Evolutionary conservation across 78 protist species (phyloP).

Genomic region (Chrysochromulina tobinii): DNA sequence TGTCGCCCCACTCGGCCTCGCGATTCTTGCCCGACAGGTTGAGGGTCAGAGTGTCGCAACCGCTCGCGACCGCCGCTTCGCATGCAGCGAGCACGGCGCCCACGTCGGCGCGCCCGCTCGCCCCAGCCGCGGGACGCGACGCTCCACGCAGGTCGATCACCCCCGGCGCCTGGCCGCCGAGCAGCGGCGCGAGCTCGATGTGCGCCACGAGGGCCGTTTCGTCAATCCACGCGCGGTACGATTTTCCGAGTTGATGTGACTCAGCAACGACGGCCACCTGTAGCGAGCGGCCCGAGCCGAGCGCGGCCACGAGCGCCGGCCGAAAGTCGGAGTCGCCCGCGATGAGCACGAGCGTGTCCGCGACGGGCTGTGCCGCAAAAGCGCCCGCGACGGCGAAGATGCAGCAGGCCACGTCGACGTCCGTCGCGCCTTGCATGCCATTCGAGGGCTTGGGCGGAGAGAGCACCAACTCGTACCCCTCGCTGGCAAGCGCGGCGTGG

Average conservation of each 20-base stretch:
- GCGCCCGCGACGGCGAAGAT: conserved; percentile 3
- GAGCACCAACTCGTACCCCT: neutral
- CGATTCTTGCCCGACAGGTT: neutral
- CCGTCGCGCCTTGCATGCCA: conserved; percentile 9
- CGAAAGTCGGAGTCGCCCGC: conserved; percentile 18
- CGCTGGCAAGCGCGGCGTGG: neutral
- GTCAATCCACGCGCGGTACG: neutral
- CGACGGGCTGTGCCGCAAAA: neutral
- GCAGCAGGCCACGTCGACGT: conserved; percentile 17
- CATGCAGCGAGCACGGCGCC: neutral
- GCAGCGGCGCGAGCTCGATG: neutral
- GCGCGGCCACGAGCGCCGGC: neutral
- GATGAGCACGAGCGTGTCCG: neutral
- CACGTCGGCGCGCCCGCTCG: neutral
- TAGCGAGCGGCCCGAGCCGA: neutral
- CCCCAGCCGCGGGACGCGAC: neutral
- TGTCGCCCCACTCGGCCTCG: neutral
- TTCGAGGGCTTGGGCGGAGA: neutral
- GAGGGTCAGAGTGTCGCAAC: neutral
- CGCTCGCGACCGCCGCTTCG: neutral
- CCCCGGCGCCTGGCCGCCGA: neutral
- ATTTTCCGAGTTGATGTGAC: neutral
- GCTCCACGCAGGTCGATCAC: neutral
- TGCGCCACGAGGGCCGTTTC: neutral
- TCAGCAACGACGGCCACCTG: neutral